These are phyloP conservation scores for Besnoitia besnoiti DNA, from an alignment of 169 alveolate species.

Conservation along the genomic window DNA sequence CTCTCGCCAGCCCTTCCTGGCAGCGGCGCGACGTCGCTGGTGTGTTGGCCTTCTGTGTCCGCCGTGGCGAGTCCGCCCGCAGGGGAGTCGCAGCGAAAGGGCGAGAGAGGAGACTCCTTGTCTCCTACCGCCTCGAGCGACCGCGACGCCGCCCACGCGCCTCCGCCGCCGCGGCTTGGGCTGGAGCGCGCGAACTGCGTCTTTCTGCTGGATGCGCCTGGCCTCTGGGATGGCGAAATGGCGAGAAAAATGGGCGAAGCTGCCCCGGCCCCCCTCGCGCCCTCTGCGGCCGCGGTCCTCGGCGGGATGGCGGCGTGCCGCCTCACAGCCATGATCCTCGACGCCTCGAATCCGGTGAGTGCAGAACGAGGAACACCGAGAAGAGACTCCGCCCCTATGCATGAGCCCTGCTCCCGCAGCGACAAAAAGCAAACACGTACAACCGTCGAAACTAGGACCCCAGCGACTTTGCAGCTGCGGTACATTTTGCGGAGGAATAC, in stretches of 20 bases:
- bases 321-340: neutral
- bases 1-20: neutral
- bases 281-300: neutral
- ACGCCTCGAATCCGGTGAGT: constrained; percentile 14
- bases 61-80: too few species aligned
- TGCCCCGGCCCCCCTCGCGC: neutral
- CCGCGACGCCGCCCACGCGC: neutral
- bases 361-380: neutral
- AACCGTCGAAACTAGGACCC: too few species aligned
- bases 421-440: too few species aligned
- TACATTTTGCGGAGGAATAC: too few species aligned
- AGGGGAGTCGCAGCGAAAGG: neutral
- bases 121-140: too few species aligned
- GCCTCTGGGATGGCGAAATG: neutral
- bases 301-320: constrained; percentile 23
- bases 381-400: too few species aligned
- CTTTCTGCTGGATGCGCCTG: neutral
- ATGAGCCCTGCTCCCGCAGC: too few species aligned
- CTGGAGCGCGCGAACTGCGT: neutral
- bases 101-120: too few species aligned
- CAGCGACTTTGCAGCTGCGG: too few species aligned
- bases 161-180: neutral
- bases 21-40: neutral
- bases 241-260: neutral
- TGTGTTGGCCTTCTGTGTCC: neutral